phyloP scores from a whole-genome alignment of 129 eudicot species.

The Calendula officinalis region DNA sequence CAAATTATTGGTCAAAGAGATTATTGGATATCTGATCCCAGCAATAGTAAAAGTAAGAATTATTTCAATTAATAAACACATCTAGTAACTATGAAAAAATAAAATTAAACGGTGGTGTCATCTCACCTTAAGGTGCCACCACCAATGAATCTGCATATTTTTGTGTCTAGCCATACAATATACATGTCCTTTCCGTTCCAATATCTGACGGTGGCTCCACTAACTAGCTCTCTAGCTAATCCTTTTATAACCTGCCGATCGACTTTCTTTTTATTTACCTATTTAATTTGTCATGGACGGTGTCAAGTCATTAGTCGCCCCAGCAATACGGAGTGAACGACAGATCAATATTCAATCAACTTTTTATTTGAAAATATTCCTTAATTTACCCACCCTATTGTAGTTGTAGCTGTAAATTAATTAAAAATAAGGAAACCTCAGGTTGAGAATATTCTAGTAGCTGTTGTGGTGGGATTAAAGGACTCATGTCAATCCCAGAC shows the following conservation, averaged over 20 bases:
- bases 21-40: too few species aligned
- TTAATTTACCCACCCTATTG: slow-evolving; percentile 8
- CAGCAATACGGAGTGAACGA: slow-evolving; percentile 11
- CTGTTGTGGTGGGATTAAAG: slow-evolving; percentile 97
- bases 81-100: too few species aligned
- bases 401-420: not conserved
- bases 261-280: not conserved
- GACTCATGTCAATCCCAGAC: slow-evolving; percentile 94
- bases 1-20: too few species aligned
- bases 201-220: slow-evolving; percentile 23
- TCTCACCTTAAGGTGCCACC: too few species aligned
- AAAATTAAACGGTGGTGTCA: too few species aligned
- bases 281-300: slow-evolving; percentile 12
- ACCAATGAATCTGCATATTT: too few species aligned
- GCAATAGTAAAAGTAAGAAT: too few species aligned
- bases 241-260: slow-evolving; percentile 18
- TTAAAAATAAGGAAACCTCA: slow-evolving; percentile 26
- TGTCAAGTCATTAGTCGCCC: slow-evolving; percentile 28
- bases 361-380: not conserved
- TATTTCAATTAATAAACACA: too few species aligned
- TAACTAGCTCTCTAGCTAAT: not conserved
- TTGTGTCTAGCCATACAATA: not conserved
- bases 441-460: slow-evolving; percentile 98
- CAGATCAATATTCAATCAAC: slow-evolving; percentile 20
- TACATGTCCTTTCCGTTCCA: slow-evolving; percentile 7